A percentile compares a stretch with the other conserved stretches of the same genome.
Evolutionary conservation across 2,329 filamentous ascomycete species (phyloP).

Genomic region (Sporothrix euskadiensis): DNA sequence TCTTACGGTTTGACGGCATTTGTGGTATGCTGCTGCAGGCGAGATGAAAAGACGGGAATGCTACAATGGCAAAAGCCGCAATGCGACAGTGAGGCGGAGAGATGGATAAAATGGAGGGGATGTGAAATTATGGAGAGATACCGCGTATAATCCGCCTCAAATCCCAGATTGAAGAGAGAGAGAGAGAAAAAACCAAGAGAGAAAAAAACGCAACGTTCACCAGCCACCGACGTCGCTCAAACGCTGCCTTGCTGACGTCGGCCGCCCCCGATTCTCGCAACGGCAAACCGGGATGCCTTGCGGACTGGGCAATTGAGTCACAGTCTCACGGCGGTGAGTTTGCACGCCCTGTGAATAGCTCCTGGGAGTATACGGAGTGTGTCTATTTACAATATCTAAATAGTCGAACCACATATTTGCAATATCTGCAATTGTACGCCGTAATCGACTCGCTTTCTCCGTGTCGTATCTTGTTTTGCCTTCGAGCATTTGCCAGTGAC

Average conservation of each 20-base stretch:
- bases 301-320: constrained; percentile 2
- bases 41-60: background rate
- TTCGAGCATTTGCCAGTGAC: background rate
- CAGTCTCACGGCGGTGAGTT: constrained; percentile 12
- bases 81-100: background rate
- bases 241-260: background rate
- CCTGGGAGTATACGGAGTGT: background rate
- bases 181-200: background rate
- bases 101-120: background rate
- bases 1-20: background rate
- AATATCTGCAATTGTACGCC: background rate
- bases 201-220: constrained; percentile 13
- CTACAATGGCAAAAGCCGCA: constrained; percentile 1
- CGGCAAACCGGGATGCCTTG: constrained; percentile 11
- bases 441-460: background rate
- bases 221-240: constrained; percentile 20
- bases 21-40: background rate
- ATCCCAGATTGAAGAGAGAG: background rate
- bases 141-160: background rate
- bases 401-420: background rate
- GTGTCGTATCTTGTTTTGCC: background rate
- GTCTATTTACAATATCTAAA: background rate
- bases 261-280: constrained; percentile 20
- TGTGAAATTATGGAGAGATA: background rate
- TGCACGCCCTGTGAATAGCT: background rate